Conservation (phyloP, 441 rosid genomes). For the Sinapis alba region DNA sequence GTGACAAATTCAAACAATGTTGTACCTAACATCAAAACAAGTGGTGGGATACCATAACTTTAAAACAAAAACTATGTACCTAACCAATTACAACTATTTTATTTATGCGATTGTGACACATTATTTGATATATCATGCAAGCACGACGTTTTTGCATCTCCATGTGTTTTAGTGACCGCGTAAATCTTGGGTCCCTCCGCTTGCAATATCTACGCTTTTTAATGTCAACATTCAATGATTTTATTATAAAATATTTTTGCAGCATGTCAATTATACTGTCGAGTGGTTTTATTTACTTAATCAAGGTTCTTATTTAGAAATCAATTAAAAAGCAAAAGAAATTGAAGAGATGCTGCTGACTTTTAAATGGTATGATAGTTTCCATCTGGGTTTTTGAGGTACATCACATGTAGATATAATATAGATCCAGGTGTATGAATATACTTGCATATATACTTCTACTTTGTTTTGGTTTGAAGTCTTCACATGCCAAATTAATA, state of each 20-base stretch:
- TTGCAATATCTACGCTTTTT: constrained; percentile 21
- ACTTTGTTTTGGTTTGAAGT: constrained; percentile 10
- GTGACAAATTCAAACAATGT: constrained; percentile 27
- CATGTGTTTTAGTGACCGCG: constrained; percentile 38
- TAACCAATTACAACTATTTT: constrained; percentile 7
- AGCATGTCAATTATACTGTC: constrained; percentile 7
- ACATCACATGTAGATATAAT: constrained; percentile 19
- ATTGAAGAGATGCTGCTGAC: neutral
- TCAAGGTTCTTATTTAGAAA: neutral
- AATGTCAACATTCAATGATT: constrained; percentile 5
- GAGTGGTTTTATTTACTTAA: constrained; percentile 13
- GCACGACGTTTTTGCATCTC: constrained; percentile 31
- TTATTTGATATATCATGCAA: constrained; percentile 38
- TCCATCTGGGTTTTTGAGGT: neutral
- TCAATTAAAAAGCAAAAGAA: neutral
- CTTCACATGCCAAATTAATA: constrained; percentile 21
- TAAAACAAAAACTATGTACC: constrained; percentile 4
- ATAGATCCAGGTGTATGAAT: constrained; percentile 30
- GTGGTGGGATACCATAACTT: constrained; percentile 33
- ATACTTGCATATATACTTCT: neutral
- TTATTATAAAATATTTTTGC: neutral
- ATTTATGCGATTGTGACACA: constrained; percentile 27
- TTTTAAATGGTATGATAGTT: constrained; percentile 9
- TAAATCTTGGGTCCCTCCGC: constrained; percentile 28
- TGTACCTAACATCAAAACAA: constrained; percentile 19